Evolutionary conservation across 1,284 basidiomycete genomes (phyloP).

Genomic region (Leccinum cinnamomeum): DNA sequence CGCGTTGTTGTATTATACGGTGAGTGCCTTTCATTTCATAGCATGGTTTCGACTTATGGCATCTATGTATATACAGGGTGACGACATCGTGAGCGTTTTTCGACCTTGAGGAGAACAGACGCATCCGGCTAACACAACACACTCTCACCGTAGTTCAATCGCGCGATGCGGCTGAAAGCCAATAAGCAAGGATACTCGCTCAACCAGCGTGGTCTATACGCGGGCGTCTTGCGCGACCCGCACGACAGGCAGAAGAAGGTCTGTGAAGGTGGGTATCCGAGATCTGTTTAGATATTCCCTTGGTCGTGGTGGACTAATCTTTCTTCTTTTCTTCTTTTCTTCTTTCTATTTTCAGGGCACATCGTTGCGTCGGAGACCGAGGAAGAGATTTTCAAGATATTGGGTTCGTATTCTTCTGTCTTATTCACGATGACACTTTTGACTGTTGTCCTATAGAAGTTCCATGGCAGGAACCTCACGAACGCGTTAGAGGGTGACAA

Average conservation of each 20-base stretch:
- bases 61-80: slow-evolving; percentile 49
- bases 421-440: background rate
- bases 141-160: slow-evolving; percentile 69
- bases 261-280: slow-evolving; percentile 55
- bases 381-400: slow-evolving; percentile 76
- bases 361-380: slow-evolving; percentile 81
- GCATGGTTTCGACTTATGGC: background rate
- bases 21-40: slow-evolving; percentile 35
- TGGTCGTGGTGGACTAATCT: background rate
- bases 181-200: slow-evolving; percentile 79
- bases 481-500: slow-evolving; percentile 50
- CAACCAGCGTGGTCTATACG: slow-evolving; percentile 81
- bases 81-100: slow-evolving; percentile 67
- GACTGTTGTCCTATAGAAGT: slow-evolving; percentile 38
- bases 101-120: background rate
- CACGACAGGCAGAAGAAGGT: slow-evolving; percentile 52
- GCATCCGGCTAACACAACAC: background rate
- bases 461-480: slow-evolving; percentile 78
- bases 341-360: slow-evolving; percentile 50
- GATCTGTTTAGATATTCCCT: background rate
- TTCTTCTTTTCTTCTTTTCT: background rate
- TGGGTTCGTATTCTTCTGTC: slow-evolving; percentile 45
- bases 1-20: slow-evolving; percentile 87
- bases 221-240: slow-evolving; percentile 70
- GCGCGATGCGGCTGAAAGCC: slow-evolving; percentile 83